phyloP scores from a whole-genome alignment of 352 stramenopile genomes.

The Globisporangium takayamanum region DNA sequence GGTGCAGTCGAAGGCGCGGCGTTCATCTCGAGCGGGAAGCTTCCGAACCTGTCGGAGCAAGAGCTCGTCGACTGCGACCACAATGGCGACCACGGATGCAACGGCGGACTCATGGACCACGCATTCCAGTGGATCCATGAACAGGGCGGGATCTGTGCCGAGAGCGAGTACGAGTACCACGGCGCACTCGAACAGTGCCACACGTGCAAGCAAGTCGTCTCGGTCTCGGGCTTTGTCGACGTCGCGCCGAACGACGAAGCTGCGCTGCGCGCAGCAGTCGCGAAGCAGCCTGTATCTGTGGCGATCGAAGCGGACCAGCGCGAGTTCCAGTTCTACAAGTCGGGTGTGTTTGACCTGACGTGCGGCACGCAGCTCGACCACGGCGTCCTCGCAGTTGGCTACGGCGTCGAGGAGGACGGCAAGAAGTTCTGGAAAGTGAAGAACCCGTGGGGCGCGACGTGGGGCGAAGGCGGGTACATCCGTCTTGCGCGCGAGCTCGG shows the following conservation, averaged over 20 bases:
- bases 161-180: slow-evolving; percentile 81
- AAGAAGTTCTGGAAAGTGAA: slow-evolving; percentile 83
- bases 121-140: slow-evolving; percentile 87
- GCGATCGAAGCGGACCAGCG: slow-evolving; percentile 91
- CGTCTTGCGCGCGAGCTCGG: slow-evolving; percentile 72
- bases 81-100: slow-evolving; percentile 82
- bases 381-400: slow-evolving; percentile 94
- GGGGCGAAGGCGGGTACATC: slow-evolving; percentile 94
- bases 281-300: slow-evolving; percentile 91
- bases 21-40: slow-evolving; percentile 66
- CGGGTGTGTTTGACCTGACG: slow-evolving; percentile 82
- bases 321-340: slow-evolving; percentile 96
- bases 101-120: slow-evolving; percentile 87
- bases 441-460: slow-evolving; percentile 96
- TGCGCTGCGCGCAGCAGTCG: slow-evolving; percentile 79
- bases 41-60: slow-evolving; percentile 87
- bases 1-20: slow-evolving; percentile 88
- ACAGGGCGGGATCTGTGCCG: slow-evolving; percentile 70
- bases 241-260: slow-evolving; percentile 59
- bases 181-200: slow-evolving; percentile 25
- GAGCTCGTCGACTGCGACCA: slow-evolving; percentile 90
- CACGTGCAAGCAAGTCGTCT: slow-evolving; percentile 24
- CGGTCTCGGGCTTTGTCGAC: slow-evolving; percentile 42
- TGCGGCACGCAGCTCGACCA: slow-evolving; percentile 91
- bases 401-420: slow-evolving; percentile 73